Conservation (phyloP, 176 grass and related monocot genomes). For the Saccharum spontaneum region DNA sequence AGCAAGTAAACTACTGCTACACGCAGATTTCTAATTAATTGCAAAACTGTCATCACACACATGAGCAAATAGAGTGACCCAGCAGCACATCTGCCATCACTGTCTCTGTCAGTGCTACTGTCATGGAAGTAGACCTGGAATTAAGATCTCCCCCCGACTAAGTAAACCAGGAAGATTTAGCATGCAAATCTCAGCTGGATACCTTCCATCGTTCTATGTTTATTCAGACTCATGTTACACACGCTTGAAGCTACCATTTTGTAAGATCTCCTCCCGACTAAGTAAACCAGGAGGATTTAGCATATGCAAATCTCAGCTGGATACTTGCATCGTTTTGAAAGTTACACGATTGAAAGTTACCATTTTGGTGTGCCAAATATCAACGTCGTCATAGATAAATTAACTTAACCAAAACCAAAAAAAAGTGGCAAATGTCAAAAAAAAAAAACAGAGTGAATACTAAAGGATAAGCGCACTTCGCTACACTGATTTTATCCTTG, state of each 20-base stretch:
- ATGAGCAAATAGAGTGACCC: neutral
- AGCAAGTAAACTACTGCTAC: neutral
- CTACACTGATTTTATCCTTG: too few species aligned
- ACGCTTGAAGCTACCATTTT: constrained; percentile 15
- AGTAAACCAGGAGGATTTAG: too few species aligned
- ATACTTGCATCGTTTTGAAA: too few species aligned
- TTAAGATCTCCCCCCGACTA: neutral
- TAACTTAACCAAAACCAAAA: too few species aligned
- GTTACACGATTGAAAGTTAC: constrained; percentile 1
- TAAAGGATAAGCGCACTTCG: too few species aligned
- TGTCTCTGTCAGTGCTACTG: neutral
- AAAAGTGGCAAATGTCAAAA: too few species aligned
- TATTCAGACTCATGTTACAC: neutral
- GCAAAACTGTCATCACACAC: too few species aligned
- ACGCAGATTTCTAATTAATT: neutral
- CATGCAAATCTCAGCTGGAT: too few species aligned
- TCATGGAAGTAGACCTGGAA: neutral
- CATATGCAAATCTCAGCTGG: too few species aligned
- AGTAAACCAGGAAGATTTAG: neutral
- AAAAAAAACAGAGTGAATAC: too few species aligned
- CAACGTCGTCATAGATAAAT: neutral
- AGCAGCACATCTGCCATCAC: neutral
- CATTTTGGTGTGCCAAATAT: neutral
- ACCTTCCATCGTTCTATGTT: neutral
- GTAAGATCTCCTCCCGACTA: too few species aligned